Evolutionary conservation across 2,329 filamentous ascomycete species (phyloP).

Genomic region (Arachnomyces sp.): DNA sequence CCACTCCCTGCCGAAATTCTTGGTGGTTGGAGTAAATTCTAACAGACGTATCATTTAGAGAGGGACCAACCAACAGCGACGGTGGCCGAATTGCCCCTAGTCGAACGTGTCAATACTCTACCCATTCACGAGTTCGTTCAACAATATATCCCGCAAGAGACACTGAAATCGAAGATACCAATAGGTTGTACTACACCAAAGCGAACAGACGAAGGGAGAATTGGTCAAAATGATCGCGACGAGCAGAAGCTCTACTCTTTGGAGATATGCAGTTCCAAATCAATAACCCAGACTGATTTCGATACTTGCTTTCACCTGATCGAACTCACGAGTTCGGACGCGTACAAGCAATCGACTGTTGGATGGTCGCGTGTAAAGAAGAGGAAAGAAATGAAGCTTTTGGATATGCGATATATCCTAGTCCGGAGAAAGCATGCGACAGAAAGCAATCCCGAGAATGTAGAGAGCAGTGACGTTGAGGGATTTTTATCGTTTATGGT

Average conservation of each 20-base stretch:
- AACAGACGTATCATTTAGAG: too few species aligned
- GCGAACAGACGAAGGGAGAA: background rate
- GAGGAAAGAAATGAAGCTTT: constrained; percentile 49
- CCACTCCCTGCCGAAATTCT: too few species aligned
- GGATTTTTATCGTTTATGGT: constrained; percentile 51
- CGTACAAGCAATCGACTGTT: constrained; percentile 44
- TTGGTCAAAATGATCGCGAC: background rate
- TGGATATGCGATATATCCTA: constrained; percentile 53
- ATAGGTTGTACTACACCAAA: constrained; percentile 5
- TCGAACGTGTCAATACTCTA: constrained; percentile 38
- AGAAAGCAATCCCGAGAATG: background rate
- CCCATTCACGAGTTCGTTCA: constrained; percentile 31
- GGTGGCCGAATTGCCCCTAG: constrained; percentile 20
- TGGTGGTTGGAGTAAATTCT: too few species aligned
- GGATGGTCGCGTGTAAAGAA: constrained; percentile 52
- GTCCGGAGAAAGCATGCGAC: constrained; percentile 22
- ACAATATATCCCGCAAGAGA: constrained; percentile 22
- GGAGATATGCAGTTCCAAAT: constrained; percentile 28
- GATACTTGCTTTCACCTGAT: constrained; percentile 48
- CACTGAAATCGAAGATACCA: constrained; percentile 9
- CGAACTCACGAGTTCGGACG: constrained; percentile 44
- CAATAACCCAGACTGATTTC: constrained; percentile 34
- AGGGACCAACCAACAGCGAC: constrained; percentile 2
- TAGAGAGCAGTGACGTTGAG: constrained; percentile 7
- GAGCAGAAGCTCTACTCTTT: constrained; percentile 13